Percentiles rank a stretch among this genome's conserved stretches.
Evolutionary conservation across 2,329 filamentous ascomycete genomes (phyloP).

Genomic region (Geoglossum cookeanum): DNA sequence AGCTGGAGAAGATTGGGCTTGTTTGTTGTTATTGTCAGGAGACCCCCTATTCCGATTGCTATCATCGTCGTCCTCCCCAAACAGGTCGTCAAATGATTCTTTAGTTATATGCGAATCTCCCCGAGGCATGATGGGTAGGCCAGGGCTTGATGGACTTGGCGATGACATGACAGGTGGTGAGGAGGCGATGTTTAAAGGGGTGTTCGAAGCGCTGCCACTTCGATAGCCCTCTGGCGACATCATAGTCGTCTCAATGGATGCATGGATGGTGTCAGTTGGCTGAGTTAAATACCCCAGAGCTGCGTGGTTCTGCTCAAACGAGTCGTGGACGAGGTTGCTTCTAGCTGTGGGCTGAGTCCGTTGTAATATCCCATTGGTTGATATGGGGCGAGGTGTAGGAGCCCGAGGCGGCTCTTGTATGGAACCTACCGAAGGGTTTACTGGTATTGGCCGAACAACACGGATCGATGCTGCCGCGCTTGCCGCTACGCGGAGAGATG

Average conservation of each 20-base stretch:
- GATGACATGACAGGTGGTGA: constrained; percentile 64
- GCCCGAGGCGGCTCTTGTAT: constrained; percentile 56
- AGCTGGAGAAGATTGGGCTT: constrained; percentile 4
- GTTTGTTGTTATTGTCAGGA: constrained; percentile 6
- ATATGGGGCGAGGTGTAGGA: constrained; percentile 50
- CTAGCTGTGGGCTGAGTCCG: not conserved
- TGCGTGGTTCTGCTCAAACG: not conserved
- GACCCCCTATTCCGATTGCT: constrained; percentile 5
- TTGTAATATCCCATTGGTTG: not conserved
- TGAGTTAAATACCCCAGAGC: not conserved
- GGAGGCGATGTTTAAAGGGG: constrained; percentile 68
- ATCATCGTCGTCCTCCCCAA: constrained; percentile 37
- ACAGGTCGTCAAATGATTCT: constrained; percentile 48
- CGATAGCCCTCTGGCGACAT: constrained; percentile 27
- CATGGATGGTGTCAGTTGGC: not conserved
- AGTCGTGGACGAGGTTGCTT: not conserved
- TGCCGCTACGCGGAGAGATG: constrained; percentile 74
- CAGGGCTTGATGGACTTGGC: constrained; percentile 62
- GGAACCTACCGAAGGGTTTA: constrained; percentile 31
- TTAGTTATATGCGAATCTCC: constrained; percentile 73
- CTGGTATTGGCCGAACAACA: constrained; percentile 54
- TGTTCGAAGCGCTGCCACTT: constrained; percentile 35
- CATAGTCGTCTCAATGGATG: not conserved
- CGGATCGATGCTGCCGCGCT: constrained; percentile 79
- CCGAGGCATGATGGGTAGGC: constrained; percentile 39